Percentiles rank a stretch among this genome's conserved stretches.
Conservation (phyloP, 2,329 filamentous ascomycete genomes). For the Fusarium brevicatenulatum region DNA sequence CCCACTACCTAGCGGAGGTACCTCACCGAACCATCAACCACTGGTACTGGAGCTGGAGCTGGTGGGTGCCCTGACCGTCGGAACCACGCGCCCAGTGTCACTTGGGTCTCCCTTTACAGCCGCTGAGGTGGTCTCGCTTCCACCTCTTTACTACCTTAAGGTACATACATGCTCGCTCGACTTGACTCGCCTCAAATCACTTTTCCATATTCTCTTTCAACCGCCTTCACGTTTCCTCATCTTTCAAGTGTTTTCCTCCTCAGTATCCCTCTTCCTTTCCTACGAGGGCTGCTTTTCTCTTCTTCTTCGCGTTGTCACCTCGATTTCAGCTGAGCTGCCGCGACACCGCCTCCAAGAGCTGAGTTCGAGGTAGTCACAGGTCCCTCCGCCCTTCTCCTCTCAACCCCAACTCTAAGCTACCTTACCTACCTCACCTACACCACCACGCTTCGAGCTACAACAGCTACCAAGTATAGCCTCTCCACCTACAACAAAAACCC, state of each 20-base stretch:
- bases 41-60: background rate
- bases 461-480: constrained; percentile 21
- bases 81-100: constrained; percentile 36
- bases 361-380: background rate
- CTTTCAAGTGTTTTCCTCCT: constrained; percentile 7
- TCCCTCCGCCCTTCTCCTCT: constrained; percentile 7
- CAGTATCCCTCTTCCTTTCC: background rate
- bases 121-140: constrained; percentile 2
- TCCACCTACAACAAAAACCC: constrained; percentile 16
- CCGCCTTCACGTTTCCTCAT: constrained; percentile 20
- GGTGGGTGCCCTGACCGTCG: constrained; percentile 16
- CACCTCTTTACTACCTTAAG: constrained; percentile 1
- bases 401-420: background rate
- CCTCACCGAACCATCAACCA: constrained; percentile 9
- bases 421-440: background rate
- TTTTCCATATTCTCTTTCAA: constrained; percentile 20
- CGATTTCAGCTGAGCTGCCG: background rate
- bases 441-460: constrained; percentile 15
- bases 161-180: background rate
- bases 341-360: background rate
- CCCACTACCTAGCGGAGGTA: constrained; percentile 22
- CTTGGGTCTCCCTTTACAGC: constrained; percentile 17
- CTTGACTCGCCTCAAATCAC: constrained; percentile 2
- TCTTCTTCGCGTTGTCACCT: background rate
- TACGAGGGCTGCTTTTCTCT: background rate